Conservation (phyloP, 768 basidiomycete genomes). For the Phaeotremella fagi region DNA sequence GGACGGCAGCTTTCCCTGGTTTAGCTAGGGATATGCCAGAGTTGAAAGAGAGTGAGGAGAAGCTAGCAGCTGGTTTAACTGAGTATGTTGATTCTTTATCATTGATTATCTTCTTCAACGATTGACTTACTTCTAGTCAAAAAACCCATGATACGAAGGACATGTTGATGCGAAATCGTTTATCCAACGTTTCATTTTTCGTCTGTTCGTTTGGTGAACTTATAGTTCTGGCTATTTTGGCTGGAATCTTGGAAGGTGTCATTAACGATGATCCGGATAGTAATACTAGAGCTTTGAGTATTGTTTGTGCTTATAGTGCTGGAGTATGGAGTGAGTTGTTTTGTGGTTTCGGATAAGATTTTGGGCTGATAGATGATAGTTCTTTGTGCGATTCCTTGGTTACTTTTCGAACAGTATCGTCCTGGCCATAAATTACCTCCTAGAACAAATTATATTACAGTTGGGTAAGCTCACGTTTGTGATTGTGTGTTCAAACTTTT, state of each 20-base stretch:
- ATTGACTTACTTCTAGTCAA: constrained; percentile 17
- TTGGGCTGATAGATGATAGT: constrained; percentile 55
- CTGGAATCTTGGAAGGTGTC: constrained; percentile 67
- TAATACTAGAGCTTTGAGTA: constrained; percentile 70
- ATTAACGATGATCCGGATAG: constrained; percentile 61
- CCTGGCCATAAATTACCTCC: constrained; percentile 74
- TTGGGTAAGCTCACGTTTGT: constrained; percentile 62
- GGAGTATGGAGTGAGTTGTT: constrained; percentile 59
- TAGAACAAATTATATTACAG: constrained; percentile 68
- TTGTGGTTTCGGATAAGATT: neutral
- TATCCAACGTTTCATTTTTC: constrained; percentile 71
- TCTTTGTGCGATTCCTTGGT: constrained; percentile 79
- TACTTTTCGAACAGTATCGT: constrained; percentile 78
- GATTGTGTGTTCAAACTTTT: no score
- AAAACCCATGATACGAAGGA: constrained; percentile 50
- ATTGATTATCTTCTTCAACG: no score
- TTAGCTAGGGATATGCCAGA: constrained; percentile 66
- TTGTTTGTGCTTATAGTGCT: constrained; percentile 71
- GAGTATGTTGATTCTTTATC: constrained; percentile 30
- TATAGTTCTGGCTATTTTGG: constrained; percentile 65
- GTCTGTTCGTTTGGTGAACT: constrained; percentile 67
- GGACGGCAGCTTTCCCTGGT: constrained; percentile 77
- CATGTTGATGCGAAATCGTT: constrained; percentile 65
- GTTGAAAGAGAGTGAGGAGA: constrained; percentile 52
- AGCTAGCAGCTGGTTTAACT: constrained; percentile 28